A percentile compares a stretch with the other conserved stretches of the same genome.
Conservation (phyloP, 352 stramenopile genomes). For the Pythium periplocum region DNA sequence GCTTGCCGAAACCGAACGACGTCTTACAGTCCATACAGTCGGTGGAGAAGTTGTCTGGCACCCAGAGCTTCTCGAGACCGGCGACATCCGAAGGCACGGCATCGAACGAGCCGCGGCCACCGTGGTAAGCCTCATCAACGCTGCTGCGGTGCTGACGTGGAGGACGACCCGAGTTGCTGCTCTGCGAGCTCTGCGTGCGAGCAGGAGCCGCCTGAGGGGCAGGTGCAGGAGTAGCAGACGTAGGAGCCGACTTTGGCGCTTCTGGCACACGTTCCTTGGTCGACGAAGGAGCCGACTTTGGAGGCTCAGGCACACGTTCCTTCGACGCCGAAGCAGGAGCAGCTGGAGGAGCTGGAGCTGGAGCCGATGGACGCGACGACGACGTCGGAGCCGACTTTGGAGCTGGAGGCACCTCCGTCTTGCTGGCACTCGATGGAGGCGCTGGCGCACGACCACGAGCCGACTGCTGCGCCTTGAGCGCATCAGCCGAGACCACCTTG, state of each 20-base stretch:
- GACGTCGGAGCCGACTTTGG: constrained; percentile 21
- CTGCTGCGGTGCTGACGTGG: constrained; percentile 16
- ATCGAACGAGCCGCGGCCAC: constrained; percentile 47
- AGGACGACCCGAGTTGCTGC: constrained; percentile 1
- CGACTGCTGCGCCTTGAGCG: constrained; percentile 3
- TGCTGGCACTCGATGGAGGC: constrained; percentile 8
- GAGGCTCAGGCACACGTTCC: constrained; percentile 2
- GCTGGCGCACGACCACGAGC: constrained; percentile 9
- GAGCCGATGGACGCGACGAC: no score
- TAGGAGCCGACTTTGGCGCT: constrained; percentile 7
- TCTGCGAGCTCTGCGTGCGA: constrained; percentile 9
- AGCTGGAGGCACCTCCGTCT: constrained; percentile 13
- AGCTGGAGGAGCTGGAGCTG: not conserved
- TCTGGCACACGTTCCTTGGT: no score
- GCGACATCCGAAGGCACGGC: constrained; percentile 48
- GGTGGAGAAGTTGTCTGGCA: constrained; percentile 82
- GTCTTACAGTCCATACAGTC: constrained; percentile 87
- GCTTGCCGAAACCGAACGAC: constrained; percentile 77
- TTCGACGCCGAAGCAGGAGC: constrained; percentile 2
- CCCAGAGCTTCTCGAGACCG: constrained; percentile 80
- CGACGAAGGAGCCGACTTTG: constrained; percentile 9
- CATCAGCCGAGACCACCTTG: not conserved
- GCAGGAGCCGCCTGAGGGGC: constrained; percentile 3
- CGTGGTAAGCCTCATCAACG: constrained; percentile 10
- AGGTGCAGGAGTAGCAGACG: constrained; percentile 1